Evolutionary conservation across 805 yeast genomes (phyloP).

Genomic region (Yamadazyma scolyti): DNA sequence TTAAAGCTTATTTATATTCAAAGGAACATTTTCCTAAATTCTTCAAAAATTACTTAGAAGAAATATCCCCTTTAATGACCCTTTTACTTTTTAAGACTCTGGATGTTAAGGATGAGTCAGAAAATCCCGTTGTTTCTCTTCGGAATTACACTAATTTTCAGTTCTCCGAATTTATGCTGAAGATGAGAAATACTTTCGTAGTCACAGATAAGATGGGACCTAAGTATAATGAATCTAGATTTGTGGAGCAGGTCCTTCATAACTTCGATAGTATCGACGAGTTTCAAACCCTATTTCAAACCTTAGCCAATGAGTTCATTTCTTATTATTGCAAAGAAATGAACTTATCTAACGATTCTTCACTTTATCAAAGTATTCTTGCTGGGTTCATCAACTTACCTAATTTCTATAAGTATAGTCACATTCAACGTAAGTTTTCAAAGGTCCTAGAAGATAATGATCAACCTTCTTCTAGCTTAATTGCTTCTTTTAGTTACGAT

Average conservation of each 20-base stretch:
- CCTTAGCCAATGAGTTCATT: slow-evolving; percentile 36
- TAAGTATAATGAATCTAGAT: slow-evolving; percentile 19
- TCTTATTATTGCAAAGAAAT: slow-evolving; percentile 36
- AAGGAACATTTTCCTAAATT: slow-evolving; percentile 32
- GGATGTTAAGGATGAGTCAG: slow-evolving; percentile 1
- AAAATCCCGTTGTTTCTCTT: slow-evolving; percentile 12
- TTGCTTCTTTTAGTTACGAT: slow-evolving; percentile 25
- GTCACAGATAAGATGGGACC: slow-evolving; percentile 8
- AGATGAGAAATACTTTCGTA: slow-evolving; percentile 21
- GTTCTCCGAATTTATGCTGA: slow-evolving; percentile 19
- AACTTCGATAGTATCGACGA: slow-evolving; percentile 26
- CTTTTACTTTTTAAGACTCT: slow-evolving; percentile 15
- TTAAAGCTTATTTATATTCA: slow-evolving; percentile 35
- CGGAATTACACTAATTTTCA: slow-evolving; percentile 15
- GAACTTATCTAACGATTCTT: slow-evolving; percentile 36
- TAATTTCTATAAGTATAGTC: slow-evolving; percentile 38
- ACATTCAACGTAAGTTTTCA: slow-evolving; percentile 29
- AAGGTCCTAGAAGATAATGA: slow-evolving; percentile 5
- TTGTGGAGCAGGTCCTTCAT: slow-evolving; percentile 28
- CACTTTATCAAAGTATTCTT: slow-evolving; percentile 36
- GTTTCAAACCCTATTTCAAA: slow-evolving; percentile 27
- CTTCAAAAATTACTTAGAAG: slow-evolving; percentile 27
- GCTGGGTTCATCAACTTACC: slow-evolving; percentile 41
- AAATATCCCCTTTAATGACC: slow-evolving; percentile 33
- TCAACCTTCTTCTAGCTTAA: slow-evolving; percentile 2